phyloP scores from a whole-genome alignment of 805 yeast genomes.

The Zygosaccharomyces gambellarensis region DNA sequence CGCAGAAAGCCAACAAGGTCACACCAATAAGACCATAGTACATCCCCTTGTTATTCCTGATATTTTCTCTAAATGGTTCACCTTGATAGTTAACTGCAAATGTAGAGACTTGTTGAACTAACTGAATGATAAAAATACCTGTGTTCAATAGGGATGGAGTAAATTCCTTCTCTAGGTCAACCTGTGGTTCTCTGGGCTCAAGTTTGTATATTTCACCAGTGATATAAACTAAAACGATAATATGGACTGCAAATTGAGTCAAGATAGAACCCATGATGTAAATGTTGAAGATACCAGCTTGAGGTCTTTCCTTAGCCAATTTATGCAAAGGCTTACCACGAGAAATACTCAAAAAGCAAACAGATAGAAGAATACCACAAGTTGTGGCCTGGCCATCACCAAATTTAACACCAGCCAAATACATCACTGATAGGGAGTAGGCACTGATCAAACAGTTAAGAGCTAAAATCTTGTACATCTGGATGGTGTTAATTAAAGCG shows the following conservation, averaged over 20 bases:
- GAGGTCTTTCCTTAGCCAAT: conserved; percentile 91
- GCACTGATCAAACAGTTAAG: conserved; percentile 96
- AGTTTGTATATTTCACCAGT: conserved; percentile 75
- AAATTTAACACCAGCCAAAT: conserved; percentile 94
- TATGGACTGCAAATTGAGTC: conserved; percentile 94
- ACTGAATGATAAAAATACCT: conserved; percentile 88
- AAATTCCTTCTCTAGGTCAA: conserved; percentile 86
- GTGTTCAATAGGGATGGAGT: conserved; percentile 89
- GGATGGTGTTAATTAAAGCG: conserved; percentile 94
- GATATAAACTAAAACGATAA: conserved; percentile 73
- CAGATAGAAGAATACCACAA: conserved; percentile 86
- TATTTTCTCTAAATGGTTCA: conserved; percentile 89
- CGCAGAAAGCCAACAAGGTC: conserved; percentile 78
- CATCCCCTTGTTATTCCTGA: conserved; percentile 91
- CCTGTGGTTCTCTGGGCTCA: conserved; percentile 89
- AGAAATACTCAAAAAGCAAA: conserved; percentile 92
- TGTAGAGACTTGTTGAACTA: conserved; percentile 95
- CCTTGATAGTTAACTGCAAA: conserved; percentile 98
- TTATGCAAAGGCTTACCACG: conserved; percentile 88
- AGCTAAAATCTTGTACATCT: conserved; percentile 97
- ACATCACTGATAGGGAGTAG: conserved; percentile 87
- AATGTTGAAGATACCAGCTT: conserved; percentile 89
- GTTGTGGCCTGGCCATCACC: conserved; percentile 98
- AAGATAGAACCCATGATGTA: conserved; percentile 97
- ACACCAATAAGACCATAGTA: conserved; percentile 92